Base-by-base conservation (phyloP, 257 asterid genomes). In the Nicotiana sylvestris region DNA sequence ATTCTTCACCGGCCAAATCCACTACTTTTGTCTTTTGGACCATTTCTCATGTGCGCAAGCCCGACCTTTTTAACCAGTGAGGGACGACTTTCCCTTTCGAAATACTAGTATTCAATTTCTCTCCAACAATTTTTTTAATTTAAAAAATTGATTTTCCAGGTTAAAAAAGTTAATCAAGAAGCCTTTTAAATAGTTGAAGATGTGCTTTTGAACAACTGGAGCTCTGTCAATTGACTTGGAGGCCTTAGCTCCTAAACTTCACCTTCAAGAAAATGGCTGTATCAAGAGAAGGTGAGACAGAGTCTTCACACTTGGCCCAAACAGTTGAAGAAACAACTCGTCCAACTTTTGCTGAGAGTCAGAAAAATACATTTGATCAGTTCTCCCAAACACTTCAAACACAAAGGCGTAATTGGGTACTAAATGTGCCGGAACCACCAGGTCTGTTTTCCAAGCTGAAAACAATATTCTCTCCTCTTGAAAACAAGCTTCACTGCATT, bases 341-440 rank as follows among this genome's bases (percentile, higher is more conserved):
- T 30, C 67, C 66, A 37, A 51, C 82, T 18, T 62, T 33, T 5
- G 16, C 66, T 51, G 67, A 37, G 18, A 57, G 66, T 32, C 84
- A 77, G 43, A 67, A 67, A 61, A 82, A 60, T 12, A 10, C 51
- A 21, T 25, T 43, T 66, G 79, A 43, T 46, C 77, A 66, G 89
- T 82, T 84, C 89, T 80, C 88, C 85, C 88, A 85, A 87, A 85
- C 86, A 83, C 86, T 85, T 85, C 55, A 43, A 58, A 76, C 49
- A 70, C 55, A 46, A 58, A 76, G 49, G 78, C 32, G 51, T 69
- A 81, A 68, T 4, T 87, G 90, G 90, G 84, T 87, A 27, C 78
- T 87, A 0, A 83, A 87, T 77, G 88, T 84, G n/a, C 90, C 90
- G 5, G 81, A 68, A 67, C 88, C 90, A 53, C 90, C 88, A 30